Conservation (phyloP, 805 yeast species). For the Kurtzmaniella fragi region DNA sequence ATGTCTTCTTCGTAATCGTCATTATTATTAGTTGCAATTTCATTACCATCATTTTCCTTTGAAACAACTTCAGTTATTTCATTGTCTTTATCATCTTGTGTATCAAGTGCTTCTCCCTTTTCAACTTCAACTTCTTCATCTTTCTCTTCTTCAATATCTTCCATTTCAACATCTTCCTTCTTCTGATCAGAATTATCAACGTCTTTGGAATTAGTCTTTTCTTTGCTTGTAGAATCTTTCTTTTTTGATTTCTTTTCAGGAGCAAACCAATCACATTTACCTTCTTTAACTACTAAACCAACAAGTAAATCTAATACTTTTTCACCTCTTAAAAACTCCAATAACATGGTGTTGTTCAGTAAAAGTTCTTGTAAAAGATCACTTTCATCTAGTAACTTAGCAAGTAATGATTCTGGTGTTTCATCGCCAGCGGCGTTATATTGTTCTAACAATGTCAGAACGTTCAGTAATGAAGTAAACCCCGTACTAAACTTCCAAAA, state of each 20-base stretch:
- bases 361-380: slow-evolving; percentile 40
- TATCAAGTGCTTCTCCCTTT: not conserved
- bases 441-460: slow-evolving; percentile 34
- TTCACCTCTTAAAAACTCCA: slow-evolving; percentile 39
- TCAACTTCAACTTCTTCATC: not conserved
- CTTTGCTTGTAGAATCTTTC: not conserved
- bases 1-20: slow-evolving; percentile 7
- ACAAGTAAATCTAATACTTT: slow-evolving; percentile 30
- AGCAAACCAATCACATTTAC: slow-evolving; percentile 9
- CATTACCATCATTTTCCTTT: slow-evolving; percentile 5
- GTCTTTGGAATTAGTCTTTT: not conserved
- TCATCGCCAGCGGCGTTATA: slow-evolving; percentile 13
- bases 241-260: slow-evolving; percentile 1
- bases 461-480: slow-evolving; percentile 38
- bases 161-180: slow-evolving; percentile 1
- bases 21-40: slow-evolving; percentile 5
- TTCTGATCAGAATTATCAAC: not conserved
- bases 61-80: slow-evolving; percentile 1
- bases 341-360: slow-evolving; percentile 36
- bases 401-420: slow-evolving; percentile 18
- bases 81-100: not conserved
- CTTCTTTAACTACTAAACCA: slow-evolving; percentile 33
- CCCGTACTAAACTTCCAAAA: slow-evolving; percentile 46
- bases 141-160: not conserved
- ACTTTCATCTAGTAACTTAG: slow-evolving; percentile 36